Conservation (phyloP, 2,329 filamentous ascomycete genomes). For the Metarhizium robertsii region DNA sequence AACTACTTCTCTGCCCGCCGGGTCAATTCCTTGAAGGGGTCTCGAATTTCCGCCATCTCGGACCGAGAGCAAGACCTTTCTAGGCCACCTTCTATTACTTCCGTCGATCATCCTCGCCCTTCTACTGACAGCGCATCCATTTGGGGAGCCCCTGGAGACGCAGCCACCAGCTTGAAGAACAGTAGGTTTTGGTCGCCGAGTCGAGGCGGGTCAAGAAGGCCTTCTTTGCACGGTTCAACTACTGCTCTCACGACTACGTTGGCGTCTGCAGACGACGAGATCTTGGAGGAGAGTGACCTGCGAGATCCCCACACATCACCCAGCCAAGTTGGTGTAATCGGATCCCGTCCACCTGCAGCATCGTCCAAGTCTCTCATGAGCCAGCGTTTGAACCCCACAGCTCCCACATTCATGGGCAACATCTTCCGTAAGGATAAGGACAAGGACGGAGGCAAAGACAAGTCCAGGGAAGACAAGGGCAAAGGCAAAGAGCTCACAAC, state of each 20-base stretch:
- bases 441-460: constrained; percentile 27
- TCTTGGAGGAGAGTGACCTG: constrained; percentile 48
- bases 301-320: constrained; percentile 42
- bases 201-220: constrained; percentile 67
- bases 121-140: constrained; percentile 72
- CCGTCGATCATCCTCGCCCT: constrained; percentile 62
- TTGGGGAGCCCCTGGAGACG: constrained; percentile 49
- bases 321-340: constrained; percentile 62
- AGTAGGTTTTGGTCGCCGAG: constrained; percentile 56
- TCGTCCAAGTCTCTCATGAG: constrained; percentile 32
- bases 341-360: constrained; percentile 55
- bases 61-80: constrained; percentile 51
- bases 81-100: constrained; percentile 59
- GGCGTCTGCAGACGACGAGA: constrained; percentile 55
- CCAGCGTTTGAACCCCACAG: constrained; percentile 72
- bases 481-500: constrained; percentile 28
- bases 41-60: constrained; percentile 37
- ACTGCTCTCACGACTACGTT: constrained; percentile 51
- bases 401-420: constrained; percentile 74
- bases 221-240: constrained; percentile 71
- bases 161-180: constrained; percentile 38
- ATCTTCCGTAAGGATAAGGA: constrained; percentile 41
- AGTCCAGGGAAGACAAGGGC: constrained; percentile 25
- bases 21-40: constrained; percentile 41
- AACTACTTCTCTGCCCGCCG: constrained; percentile 31